A percentile compares a stretch with the other conserved stretches of the same genome.
Evolutionary conservation across 257 asterid genomes (phyloP).

Genomic region (Catharanthus roseus): DNA sequence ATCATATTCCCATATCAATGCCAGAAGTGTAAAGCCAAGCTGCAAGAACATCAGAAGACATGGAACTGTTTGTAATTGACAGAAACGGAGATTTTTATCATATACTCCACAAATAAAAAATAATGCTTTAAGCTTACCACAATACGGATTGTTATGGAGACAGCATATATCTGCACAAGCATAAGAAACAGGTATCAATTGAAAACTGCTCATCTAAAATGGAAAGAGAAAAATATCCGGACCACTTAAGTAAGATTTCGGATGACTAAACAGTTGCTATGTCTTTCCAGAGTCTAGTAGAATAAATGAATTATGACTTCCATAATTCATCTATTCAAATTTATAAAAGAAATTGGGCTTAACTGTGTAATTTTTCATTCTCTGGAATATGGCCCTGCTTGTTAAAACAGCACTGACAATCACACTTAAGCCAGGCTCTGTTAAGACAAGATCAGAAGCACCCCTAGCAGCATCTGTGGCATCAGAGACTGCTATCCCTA

Average conservation of each 20-base stretch:
- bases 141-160: slow-evolving; percentile 28
- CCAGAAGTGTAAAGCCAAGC: slow-evolving; percentile 29
- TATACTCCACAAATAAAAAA: background rate
- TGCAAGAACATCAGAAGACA: slow-evolving; percentile 7
- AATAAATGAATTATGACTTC: background rate
- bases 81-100: background rate
- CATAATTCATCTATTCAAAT: background rate
- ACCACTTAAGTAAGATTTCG: background rate
- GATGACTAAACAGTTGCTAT: background rate
- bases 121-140: slow-evolving; percentile 21
- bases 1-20: slow-evolving; percentile 30
- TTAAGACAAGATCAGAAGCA: slow-evolving; percentile 31
- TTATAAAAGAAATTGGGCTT: background rate
- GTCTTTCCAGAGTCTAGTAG: background rate
- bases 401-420: slow-evolving; percentile 30
- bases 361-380: slow-evolving; percentile 32
- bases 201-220: background rate
- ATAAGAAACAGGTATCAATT: background rate
- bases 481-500: slow-evolving; percentile 30
- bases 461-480: slow-evolving; percentile 31
- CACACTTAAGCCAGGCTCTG: slow-evolving; percentile 32
- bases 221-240: background rate
- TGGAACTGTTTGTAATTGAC: background rate
- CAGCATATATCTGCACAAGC: slow-evolving; percentile 25
- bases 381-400: slow-evolving; percentile 28